Base-by-base conservation (phyloP, 345 rosid genomes). In the Clarkia xantiana region DNA sequence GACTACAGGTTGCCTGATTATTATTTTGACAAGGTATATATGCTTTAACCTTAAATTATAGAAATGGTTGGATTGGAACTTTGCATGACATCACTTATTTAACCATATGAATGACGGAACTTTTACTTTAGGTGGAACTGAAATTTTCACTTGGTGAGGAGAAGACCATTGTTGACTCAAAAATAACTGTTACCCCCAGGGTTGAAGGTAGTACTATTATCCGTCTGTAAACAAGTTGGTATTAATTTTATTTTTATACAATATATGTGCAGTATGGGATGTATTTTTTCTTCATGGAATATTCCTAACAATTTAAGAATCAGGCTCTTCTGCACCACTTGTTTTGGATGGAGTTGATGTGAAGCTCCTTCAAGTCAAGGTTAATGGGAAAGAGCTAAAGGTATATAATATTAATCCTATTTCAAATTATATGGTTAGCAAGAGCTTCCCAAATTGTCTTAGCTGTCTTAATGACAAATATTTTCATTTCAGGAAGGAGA, bases 1-100 rank as follows among this genome's bases (percentile, higher is more conserved):
- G 86, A 87, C 65, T 87, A 93, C 71, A 80, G 78, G 47, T 74
- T 73, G 57, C 99, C 99, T 55, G 86, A 87, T 65, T 84, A 82
- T 70, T 93, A 82, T 67, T 93, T 93, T 60, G 95, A 82, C 48
- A 63, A 77, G 60, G 99, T 87, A 74, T 45, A 48, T 34, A n/a
- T 56, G 42, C 36, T 57, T 60, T 60, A 67, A 29, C 17, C 14
- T 19, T 13, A 53, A 52, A 16, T 0, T 2, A 6, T 45, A 14
- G 4, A 42, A 20, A 22, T 18, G 19, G 36, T 29, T 29, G 36
- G 36, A 29, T 53, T 17, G 38, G 8, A 53, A 53, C 10, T 20
- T 15, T 42, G 6, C 18, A 19, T 53, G 56, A 11, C 42, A 34
- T 14, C 4, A 25, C 29, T 23, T 54, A 12, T 42, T 19, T 20